Evolutionary conservation across 257 asterid genomes (phyloP), one percentile per base, ranked within the genome.

Genomic region (Nicotiana sylvestris): DNA sequence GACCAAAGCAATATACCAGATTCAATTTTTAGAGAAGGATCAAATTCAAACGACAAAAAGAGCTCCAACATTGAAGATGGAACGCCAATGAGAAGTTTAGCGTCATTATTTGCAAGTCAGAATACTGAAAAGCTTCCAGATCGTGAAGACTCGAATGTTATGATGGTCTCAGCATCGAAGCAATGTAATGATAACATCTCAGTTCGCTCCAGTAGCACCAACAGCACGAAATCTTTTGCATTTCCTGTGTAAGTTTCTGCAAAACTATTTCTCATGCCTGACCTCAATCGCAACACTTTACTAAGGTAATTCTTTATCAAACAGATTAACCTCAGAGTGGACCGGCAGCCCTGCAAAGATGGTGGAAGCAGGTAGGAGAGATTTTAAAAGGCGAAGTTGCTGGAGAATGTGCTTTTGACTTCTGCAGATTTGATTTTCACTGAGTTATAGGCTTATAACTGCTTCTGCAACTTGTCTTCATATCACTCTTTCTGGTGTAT

Each of bases 221-320:
- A 86, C 25, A 86, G 89, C 82, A 79, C 85, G 6, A 12, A 81
- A 39, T 87, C 89, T 64, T 86, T 86, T 62, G 89, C 89, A 25
- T 86, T 86, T 62, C 89, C 89, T 15, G 18, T 81, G 89, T 86
- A 76, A 84, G 87, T 84, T 61, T 9, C 53, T 51, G 76, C 33
- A 37, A 1, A 64, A 12, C 77, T 25, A 10, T 5, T 25, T 25
- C 27, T 33, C 46, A 21, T 1, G 4, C 16, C 6, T 46, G 5
- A 78, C 57, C 55, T 60, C 69, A 60, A 53, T 78, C 21, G 33
- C 67, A 12, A 18, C n/a, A 27, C 1, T 80, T 80, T 80, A 35
- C 37, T 4, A 53, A 51, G 3, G n/a, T 51, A 51, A 6, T 4
- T 33, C 4, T 76, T 25, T 46, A 25, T 65, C 53, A 67, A 62